phyloP scores from a whole-genome alignment of 2,329 filamentous ascomycete genomes.

The Alternaria triticimaculans region DNA sequence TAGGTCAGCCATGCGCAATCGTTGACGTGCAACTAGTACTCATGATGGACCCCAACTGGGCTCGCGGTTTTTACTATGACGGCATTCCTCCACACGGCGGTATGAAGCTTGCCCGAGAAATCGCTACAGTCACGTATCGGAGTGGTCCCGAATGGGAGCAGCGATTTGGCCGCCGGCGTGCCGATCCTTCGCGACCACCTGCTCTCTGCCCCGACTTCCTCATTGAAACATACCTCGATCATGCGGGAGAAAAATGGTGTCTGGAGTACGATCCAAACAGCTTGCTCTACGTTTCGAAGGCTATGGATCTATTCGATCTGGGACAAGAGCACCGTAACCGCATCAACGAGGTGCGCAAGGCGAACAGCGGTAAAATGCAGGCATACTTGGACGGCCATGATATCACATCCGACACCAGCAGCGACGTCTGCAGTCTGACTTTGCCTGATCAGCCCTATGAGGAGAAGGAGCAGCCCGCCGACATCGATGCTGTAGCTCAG shows the following conservation, averaged over 20 bases:
- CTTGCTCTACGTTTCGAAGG: slow-evolving; percentile 94
- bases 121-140: slow-evolving; percentile 96
- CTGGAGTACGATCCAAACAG: slow-evolving; percentile 96
- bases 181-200: slow-evolving; percentile 84
- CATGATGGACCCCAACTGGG: slow-evolving; percentile 99
- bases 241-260: slow-evolving; percentile 98
- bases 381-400: slow-evolving; percentile 47
- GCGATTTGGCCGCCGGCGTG: slow-evolving; percentile 85
- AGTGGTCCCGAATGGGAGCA: slow-evolving; percentile 98
- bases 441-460: slow-evolving; percentile 85
- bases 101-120: slow-evolving; percentile 97
- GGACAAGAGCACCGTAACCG: slow-evolving; percentile 73
- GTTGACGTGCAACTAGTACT: slow-evolving; percentile 63
- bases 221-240: slow-evolving; percentile 97
- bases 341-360: slow-evolving; percentile 66
- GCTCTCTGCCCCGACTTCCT: slow-evolving; percentile 97
- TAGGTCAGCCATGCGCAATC: not conserved
- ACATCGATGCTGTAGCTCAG: slow-evolving; percentile 26
- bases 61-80: slow-evolving; percentile 86
- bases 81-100: slow-evolving; percentile 88
- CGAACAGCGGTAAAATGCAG: slow-evolving; percentile 65
- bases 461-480: slow-evolving; percentile 70
- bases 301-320: slow-evolving; percentile 97
- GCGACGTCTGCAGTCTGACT: slow-evolving; percentile 75
- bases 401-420: slow-evolving; percentile 26